These are phyloP conservation scores for Thelonectria olida DNA, from an alignment of 2,329 filamentous ascomycete genomes.

Conservation along the genomic window DNA sequence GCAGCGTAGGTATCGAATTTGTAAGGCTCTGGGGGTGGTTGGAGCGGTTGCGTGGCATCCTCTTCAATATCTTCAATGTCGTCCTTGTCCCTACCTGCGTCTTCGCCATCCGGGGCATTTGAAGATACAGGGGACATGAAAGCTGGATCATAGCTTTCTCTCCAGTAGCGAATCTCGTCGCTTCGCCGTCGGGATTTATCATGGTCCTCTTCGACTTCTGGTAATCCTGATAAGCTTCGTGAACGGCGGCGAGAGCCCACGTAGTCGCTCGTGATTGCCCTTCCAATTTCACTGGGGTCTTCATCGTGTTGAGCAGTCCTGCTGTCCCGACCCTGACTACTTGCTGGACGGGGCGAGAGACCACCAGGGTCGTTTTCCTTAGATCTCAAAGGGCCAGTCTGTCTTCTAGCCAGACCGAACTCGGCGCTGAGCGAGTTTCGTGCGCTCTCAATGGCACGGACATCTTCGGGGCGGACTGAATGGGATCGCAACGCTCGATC, in stretches of 20 bases:
- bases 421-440: constrained; percentile 64
- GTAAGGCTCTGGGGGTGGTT: constrained; percentile 60
- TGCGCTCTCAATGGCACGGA: constrained; percentile 61
- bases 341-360: constrained; percentile 69
- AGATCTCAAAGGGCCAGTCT: constrained; percentile 34
- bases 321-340: constrained; percentile 62
- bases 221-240: constrained; percentile 66
- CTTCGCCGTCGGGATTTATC: constrained; percentile 60
- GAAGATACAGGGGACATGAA: constrained; percentile 63
- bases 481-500: constrained; percentile 70
- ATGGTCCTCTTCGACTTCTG: constrained; percentile 48
- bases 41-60: constrained; percentile 40
- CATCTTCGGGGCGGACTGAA: constrained; percentile 66
- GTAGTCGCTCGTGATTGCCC: constrained; percentile 67
- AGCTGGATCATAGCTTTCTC: constrained; percentile 65
- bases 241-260: constrained; percentile 63
- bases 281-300: constrained; percentile 66
- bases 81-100: constrained; percentile 37
- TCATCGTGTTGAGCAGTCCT: constrained; percentile 49
- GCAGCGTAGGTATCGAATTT: constrained; percentile 59
- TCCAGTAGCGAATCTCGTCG: constrained; percentile 72
- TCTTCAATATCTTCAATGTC: constrained; percentile 45
- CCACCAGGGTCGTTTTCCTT: constrained; percentile 58
- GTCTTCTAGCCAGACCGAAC: constrained; percentile 47
- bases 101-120: constrained; percentile 50